These are phyloP conservation scores for Yamadazyma sp. DNA, from an alignment of 805 yeast species.

Conservation along the genomic window DNA sequence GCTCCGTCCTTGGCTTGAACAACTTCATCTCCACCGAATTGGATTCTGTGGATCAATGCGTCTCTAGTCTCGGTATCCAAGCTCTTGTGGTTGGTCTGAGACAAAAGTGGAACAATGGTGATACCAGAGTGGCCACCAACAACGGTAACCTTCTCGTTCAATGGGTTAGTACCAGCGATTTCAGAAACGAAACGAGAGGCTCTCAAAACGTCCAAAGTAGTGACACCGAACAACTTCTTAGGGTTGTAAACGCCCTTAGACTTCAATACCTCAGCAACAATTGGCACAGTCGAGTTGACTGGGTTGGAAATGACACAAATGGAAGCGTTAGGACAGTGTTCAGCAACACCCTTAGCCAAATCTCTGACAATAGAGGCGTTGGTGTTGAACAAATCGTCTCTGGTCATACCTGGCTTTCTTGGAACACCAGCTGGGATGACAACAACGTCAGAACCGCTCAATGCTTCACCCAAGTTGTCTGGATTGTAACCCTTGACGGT, in stretches of 20 bases:
- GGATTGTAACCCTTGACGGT: constrained; percentile 86
- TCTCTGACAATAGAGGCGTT: constrained; percentile 94
- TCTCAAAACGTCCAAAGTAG: constrained; percentile 90
- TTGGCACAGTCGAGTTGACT: constrained; percentile 96
- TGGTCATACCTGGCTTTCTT: constrained; percentile 98
- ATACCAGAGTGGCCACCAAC: constrained; percentile 98
- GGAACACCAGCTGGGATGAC: constrained; percentile 98
- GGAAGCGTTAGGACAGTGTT: constrained; percentile 80
- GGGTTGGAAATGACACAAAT: constrained; percentile 88
- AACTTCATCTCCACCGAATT: constrained; percentile 95
- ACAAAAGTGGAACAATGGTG: constrained; percentile 90
- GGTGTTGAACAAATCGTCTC: constrained; percentile 95
- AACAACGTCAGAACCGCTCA: constrained; percentile 79
- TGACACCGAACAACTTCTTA: constrained; percentile 90
- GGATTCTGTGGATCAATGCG: constrained; percentile 78
- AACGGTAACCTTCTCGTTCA: constrained; percentile 74
- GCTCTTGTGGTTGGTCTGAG: constrained; percentile 72
- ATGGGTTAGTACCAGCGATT: constrained; percentile 71
- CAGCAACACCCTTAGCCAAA: constrained; percentile 83
- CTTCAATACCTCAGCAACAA: constrained; percentile 90
- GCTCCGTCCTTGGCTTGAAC: constrained; percentile 93
- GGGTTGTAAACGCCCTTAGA: constrained; percentile 86
- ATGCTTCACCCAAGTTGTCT: constrained; percentile 68
- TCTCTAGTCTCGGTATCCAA: constrained; percentile 43
- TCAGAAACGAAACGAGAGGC: constrained; percentile 80